phyloP scores from a whole-genome alignment of 1,139 yeast species.

The Geotrichum aggregatum region DNA sequence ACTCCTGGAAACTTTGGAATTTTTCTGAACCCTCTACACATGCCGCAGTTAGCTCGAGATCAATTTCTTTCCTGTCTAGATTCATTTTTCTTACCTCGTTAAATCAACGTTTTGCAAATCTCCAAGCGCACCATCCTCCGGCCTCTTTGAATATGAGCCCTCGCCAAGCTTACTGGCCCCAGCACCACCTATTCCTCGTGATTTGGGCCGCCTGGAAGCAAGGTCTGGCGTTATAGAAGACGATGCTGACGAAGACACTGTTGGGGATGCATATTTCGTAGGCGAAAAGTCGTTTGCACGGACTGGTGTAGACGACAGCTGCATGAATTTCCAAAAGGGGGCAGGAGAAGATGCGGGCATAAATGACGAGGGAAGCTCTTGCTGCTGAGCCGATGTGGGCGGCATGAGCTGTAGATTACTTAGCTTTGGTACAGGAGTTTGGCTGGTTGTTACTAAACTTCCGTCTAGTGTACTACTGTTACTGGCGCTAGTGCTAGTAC shows the following conservation, averaged over 20 bases:
- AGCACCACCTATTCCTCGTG: constrained; percentile 10
- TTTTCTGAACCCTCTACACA: constrained; percentile 14
- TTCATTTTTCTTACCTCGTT: constrained; percentile 33
- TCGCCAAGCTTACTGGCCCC: constrained; percentile 8
- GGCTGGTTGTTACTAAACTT: background rate
- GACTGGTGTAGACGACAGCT: constrained; percentile 34
- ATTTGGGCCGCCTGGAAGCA: background rate
- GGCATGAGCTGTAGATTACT: constrained; percentile 38
- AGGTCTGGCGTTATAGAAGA: constrained; percentile 15
- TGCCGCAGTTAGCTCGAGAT: background rate
- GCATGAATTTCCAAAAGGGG: constrained; percentile 44
- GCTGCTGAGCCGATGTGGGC: constrained; percentile 43
- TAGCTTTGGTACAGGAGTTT: background rate
- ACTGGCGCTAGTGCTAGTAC: background rate
- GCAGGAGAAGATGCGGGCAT: constrained; percentile 43
- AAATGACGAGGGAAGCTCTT: constrained; percentile 40
- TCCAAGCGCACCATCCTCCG: constrained; percentile 35
- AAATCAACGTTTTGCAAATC: constrained; percentile 48
- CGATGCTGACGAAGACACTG: constrained; percentile 18
- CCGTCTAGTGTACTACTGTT: background rate
- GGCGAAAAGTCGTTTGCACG: constrained; percentile 33
- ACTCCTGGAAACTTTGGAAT: constrained; percentile 13
- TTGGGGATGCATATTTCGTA: constrained; percentile 35
- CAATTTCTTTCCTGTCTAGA: background rate
- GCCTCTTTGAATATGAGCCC: background rate